A percentile compares a stretch with the other conserved stretches of the same genome.
phyloP scores from a whole-genome alignment of 345 rosid species.

The Salix dunnii region DNA sequence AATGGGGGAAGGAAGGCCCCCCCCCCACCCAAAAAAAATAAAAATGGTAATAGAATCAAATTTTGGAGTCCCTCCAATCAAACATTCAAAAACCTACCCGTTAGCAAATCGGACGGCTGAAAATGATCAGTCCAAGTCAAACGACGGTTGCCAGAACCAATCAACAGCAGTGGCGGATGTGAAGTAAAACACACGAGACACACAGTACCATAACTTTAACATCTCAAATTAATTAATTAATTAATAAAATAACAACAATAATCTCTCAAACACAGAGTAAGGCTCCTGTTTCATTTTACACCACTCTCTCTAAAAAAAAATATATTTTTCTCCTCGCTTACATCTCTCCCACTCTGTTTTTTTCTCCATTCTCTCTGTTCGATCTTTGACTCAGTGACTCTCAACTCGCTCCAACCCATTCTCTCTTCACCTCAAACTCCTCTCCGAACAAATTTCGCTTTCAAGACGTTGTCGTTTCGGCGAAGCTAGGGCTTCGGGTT shows the following conservation, averaged over 20 bases:
- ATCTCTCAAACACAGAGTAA: background rate
- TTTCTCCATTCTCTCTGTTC: background rate
- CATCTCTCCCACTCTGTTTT: background rate
- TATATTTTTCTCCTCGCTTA: background rate
- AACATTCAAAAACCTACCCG: background rate
- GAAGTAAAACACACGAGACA: background rate
- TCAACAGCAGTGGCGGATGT: background rate
- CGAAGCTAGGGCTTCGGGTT: constrained; percentile 18
- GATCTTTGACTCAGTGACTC: background rate
- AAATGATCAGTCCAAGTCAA: background rate
- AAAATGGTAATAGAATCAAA: background rate
- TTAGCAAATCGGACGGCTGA: background rate
- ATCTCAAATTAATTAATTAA: background rate
- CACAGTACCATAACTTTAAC: background rate
- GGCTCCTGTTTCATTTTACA: background rate
- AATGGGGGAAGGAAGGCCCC: too few species aligned
- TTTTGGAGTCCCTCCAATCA: background rate
- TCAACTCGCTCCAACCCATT: background rate
- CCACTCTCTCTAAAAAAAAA: background rate
- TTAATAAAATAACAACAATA: background rate
- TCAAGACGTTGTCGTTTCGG: background rate
- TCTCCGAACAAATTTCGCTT: background rate
- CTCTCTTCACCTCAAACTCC: background rate
- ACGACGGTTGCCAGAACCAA: background rate
- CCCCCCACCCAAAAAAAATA: too few species aligned